Conservation (phyloP, 1,284 basidiomycete genomes). For the Lignosus rhinocerotis region DNA sequence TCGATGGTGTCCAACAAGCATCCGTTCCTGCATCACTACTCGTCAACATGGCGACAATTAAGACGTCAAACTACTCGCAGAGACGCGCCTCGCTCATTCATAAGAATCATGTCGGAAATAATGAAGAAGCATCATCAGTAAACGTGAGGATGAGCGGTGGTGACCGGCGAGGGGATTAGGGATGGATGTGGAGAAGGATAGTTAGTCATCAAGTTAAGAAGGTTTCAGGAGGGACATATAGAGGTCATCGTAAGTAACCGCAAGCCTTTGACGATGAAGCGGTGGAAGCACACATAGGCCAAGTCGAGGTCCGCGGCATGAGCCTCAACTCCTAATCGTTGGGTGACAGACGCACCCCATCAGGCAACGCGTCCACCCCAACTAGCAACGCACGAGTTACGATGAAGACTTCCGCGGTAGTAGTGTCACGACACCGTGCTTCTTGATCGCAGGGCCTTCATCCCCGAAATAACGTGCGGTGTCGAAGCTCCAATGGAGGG, state of each 20-base stretch:
- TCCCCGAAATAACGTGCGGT: slow-evolving; percentile 35
- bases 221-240: too few relatives aligned
- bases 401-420: slow-evolving; percentile 16
- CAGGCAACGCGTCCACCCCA: slow-evolving; percentile 1
- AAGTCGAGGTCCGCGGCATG: neutral
- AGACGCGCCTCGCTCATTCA: neutral
- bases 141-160: neutral
- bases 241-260: too few relatives aligned
- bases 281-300: neutral
- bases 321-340: neutral
- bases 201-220: too few relatives aligned
- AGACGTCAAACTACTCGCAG: neutral
- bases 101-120: neutral
- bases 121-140: neutral
- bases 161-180: too few relatives aligned
- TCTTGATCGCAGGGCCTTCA: slow-evolving; percentile 31
- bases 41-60: neutral
- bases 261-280: neutral
- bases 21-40: neutral
- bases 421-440: slow-evolving; percentile 30
- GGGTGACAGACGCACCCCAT: slow-evolving; percentile 4
- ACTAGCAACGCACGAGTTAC: neutral
- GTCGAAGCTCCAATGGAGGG: slow-evolving; percentile 36
- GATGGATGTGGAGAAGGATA: too few relatives aligned
- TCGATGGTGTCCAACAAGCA: slow-evolving; percentile 7